Conservation (phyloP, 2,329 filamentous ascomycete species). For the Bimuria novae-zelandiae region DNA sequence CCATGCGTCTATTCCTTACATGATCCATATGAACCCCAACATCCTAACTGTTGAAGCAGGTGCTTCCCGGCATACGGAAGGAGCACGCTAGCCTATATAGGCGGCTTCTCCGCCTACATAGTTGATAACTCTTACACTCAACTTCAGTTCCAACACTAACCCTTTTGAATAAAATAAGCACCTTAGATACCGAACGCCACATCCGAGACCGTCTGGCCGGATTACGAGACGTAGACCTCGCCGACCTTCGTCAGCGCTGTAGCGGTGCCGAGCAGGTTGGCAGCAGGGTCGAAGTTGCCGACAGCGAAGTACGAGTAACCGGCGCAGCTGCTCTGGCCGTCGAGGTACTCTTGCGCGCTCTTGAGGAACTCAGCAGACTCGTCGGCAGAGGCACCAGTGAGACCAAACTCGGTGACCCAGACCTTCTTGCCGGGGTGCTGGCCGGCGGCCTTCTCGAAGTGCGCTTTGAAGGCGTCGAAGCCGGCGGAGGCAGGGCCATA, state of each 20-base stretch:
- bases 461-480: conserved; percentile 42
- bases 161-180: neutral
- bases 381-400: conserved; percentile 36
- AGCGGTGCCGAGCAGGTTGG: conserved; percentile 12
- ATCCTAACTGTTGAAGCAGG: too few relatives aligned
- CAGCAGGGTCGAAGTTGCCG: conserved; percentile 17
- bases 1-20: neutral
- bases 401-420: conserved; percentile 48
- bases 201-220: conserved; percentile 1
- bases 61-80: too few relatives aligned
- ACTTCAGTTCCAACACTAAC: too few relatives aligned
- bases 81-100: too few relatives aligned
- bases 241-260: conserved; percentile 5
- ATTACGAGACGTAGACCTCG: conserved; percentile 10
- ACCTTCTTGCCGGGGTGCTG: conserved; percentile 34
- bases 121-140: too few relatives aligned
- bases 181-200: conserved; percentile 4
- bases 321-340: conserved; percentile 32
- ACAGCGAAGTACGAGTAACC: conserved; percentile 48
- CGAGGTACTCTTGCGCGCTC: conserved; percentile 40
- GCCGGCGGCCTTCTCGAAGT: conserved; percentile 44
- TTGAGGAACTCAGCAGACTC: conserved; percentile 42
- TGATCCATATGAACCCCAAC: neutral
- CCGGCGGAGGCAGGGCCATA: conserved; percentile 40
- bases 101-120: too few relatives aligned